phyloP scores from a whole-genome alignment of 192 early-diverging fungal genomes.

The Spinellus fusiger region DNA sequence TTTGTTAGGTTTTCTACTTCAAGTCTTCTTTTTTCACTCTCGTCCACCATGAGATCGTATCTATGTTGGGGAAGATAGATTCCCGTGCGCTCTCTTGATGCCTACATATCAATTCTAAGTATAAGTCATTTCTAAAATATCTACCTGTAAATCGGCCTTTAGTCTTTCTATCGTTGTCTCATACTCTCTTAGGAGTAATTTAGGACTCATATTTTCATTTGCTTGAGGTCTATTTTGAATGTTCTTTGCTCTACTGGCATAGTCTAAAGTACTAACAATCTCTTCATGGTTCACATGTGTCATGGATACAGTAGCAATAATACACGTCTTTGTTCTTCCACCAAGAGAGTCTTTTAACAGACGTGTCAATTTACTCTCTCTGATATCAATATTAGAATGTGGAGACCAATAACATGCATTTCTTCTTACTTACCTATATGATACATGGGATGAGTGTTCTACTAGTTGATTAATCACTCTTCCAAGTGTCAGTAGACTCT shows the following conservation, averaged over 20 bases:
- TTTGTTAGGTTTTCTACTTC: background rate
- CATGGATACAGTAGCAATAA: constrained; percentile 91
- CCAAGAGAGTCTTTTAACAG: constrained; percentile 87
- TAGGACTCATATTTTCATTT: constrained; percentile 76
- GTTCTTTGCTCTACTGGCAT: constrained; percentile 72
- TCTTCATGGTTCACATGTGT: constrained; percentile 62
- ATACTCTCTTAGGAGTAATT: constrained; percentile 78
- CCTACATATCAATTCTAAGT: background rate
- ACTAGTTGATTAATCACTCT: constrained; percentile 66
- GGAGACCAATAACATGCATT: background rate
- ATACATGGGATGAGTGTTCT: constrained; percentile 55
- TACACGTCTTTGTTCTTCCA: constrained; percentile 89
- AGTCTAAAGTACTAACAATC: constrained; percentile 70
- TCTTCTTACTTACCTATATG: constrained; percentile 46
- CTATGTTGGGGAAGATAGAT: background rate
- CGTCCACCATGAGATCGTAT: background rate
- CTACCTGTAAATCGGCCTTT: constrained; percentile 65
- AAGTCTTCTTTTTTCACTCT: background rate
- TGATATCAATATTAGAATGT: constrained; percentile 1
- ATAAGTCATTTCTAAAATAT: background rate
- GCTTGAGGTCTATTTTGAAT: constrained; percentile 73
- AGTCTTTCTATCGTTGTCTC: constrained; percentile 74
- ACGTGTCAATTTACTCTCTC: constrained; percentile 84
- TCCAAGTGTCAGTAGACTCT: constrained; percentile 66
- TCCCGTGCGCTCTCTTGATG: background rate